Base-by-base conservation (phyloP, 192 early-diverging fungal species). In the Coemansia sp. region DNA sequence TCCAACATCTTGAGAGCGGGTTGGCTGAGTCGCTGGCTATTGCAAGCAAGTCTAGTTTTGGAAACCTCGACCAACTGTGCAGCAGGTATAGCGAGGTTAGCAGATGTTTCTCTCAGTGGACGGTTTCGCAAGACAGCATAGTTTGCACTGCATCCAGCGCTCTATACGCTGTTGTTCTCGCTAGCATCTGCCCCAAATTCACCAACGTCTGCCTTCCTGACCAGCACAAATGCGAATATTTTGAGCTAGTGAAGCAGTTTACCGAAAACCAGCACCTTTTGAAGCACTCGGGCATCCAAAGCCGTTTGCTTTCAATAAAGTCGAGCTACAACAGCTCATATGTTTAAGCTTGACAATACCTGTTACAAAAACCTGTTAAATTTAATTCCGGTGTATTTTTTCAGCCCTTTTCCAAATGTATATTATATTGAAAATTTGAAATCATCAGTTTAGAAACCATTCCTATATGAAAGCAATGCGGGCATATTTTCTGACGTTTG, bases 41-140 rank as follows among this genome's bases (percentile, higher is more conserved):
- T 28, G 31, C 53, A 33, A 31, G 16, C 23, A 31, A n/a, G 16
- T 8, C 23, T 2, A 10, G n/a, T 25, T 33, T 31, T 15, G 15
- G 23, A 29, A 33, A 31, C 18, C 13, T 31, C 18, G 15, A 56
- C 5, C 9, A 16, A 56, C 1, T 56, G 2, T 56, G 53, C 18
- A 31, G 29, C 26, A 56, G 33, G 53, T 56, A 56, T 31, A 56
- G 29, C 23, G 23, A 33, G 26, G 15, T 56, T 33, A 56, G 23
- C 29, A 56, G 23, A 25, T 0, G 9, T 16, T 56, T 56, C n/a
- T 56, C 26, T 6, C 3, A 15, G 28, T 56, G 53, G 53, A 31
- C 29, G 29, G 29, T 56, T 31, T 33, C 53, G 6, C 12, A 56
- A 33, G 53, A 56, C 26, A 56, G 53, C 29, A 56, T 56, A 30